These are phyloP conservation scores for Arxiozyma bovina DNA, from an alignment of 1,139 yeast genomes.

Conservation along the genomic window DNA sequence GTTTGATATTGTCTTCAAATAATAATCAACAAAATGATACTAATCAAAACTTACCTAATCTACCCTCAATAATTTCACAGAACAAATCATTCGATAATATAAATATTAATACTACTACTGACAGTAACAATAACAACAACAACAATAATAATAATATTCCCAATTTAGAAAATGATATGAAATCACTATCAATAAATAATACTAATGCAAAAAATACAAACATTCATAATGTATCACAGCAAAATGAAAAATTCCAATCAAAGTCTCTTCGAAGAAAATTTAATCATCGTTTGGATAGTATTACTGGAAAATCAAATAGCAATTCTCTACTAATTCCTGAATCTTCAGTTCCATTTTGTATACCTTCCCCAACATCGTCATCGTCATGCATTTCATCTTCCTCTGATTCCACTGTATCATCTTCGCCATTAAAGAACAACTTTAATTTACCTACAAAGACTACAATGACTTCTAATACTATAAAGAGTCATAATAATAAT, in stretches of 20 bases:
- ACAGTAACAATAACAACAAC: no score
- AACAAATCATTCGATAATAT: no score
- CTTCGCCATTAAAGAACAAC: background rate
- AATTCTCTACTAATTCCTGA: background rate
- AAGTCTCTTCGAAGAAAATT: background rate
- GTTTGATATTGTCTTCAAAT: conserved; percentile 40
- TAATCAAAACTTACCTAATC: no score
- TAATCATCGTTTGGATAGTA: background rate
- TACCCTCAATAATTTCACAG: no score
- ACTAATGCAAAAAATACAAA: background rate
- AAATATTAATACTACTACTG: no score
- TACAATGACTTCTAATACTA: background rate
- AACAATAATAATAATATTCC: background rate
- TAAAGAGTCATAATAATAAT: background rate
- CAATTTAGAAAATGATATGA: background rate
- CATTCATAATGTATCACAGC: background rate
- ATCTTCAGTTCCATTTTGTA: background rate
- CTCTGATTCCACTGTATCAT: background rate
- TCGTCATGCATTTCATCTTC: background rate
- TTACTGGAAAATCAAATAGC: background rate
- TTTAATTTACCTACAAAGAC: background rate
- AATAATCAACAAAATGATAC: background rate
- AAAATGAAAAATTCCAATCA: background rate
- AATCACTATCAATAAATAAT: background rate
- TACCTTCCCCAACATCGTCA: background rate